Conservation (phyloP, 176 grass and related monocot genomes). For the Eragrostis curvula region DNA sequence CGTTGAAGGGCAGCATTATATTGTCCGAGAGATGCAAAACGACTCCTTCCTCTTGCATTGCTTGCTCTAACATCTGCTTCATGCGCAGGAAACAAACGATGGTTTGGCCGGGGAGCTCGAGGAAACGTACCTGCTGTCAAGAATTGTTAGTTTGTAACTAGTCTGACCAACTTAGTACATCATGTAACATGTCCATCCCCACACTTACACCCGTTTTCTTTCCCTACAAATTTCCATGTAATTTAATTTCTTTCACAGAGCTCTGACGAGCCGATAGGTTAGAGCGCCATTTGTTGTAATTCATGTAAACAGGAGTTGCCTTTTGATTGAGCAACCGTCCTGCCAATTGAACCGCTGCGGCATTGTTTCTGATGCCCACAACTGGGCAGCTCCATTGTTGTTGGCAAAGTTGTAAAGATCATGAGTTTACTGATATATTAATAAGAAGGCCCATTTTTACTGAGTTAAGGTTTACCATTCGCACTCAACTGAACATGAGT, state of each 20-base stretch:
- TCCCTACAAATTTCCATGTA: constrained; percentile 26
- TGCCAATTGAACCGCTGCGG: constrained; percentile 32
- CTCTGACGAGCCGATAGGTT: constrained; percentile 33
- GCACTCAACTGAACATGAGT: background rate
- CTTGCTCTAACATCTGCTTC: background rate
- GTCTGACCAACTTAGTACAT: constrained; percentile 51
- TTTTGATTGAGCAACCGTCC: constrained; percentile 46
- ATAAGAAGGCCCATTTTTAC: constrained; percentile 10
- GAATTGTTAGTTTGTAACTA: constrained; percentile 75
- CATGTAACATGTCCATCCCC: constrained; percentile 46
- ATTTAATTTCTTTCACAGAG: constrained; percentile 23
- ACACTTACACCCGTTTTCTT: constrained; percentile 23
- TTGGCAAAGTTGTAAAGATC: constrained; percentile 46
- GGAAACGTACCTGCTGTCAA: constrained; percentile 74
- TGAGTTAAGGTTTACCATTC: background rate
- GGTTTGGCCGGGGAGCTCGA: constrained; percentile 62
- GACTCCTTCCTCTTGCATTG: background rate
- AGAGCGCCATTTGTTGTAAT: constrained; percentile 42
- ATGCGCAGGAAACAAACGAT: constrained; percentile 56
- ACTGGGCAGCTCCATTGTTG: constrained; percentile 23
- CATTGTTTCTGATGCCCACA: constrained; percentile 10
- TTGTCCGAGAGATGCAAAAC: constrained; percentile 4
- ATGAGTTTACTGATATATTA: constrained; percentile 37
- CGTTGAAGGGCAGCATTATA: background rate
- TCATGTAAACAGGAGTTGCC: constrained; percentile 62